Evolutionary conservation across 1,284 basidiomycete genomes (phyloP).

Genomic region (Tylopilus sp.): DNA sequence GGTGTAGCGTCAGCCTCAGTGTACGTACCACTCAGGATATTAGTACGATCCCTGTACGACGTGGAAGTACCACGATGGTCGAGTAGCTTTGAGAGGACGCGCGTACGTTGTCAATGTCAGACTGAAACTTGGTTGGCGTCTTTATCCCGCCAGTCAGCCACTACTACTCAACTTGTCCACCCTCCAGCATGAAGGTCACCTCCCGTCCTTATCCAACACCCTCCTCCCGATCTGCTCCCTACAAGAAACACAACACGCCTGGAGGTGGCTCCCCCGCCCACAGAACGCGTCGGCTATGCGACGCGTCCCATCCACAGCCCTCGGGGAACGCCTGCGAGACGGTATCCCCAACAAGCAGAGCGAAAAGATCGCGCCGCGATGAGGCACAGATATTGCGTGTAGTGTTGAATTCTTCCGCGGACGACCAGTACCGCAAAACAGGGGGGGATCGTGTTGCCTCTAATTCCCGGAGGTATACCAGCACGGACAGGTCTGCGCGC

Average conservation of each 20-base stretch:
- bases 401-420: not conserved
- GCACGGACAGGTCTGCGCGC: constrained; percentile 3
- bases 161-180: constrained; percentile 4
- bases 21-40: no score
- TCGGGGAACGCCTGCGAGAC: not conserved
- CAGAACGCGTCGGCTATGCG: constrained; percentile 11
- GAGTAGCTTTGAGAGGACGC: constrained; percentile 7
- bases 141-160: no score
- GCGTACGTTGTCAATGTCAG: not conserved
- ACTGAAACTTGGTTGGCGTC: constrained; percentile 7
- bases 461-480: constrained; percentile 2
- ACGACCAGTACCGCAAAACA: constrained; percentile 4
- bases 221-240: constrained; percentile 16
- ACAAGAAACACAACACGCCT: constrained; percentile 17
- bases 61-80: constrained; percentile 15
- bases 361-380: constrained; percentile 1
- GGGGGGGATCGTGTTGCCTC: constrained; percentile 7
- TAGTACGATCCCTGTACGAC: no score
- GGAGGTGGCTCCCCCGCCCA: constrained; percentile 7
- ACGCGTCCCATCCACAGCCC: constrained; percentile 9
- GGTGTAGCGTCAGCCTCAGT: no score
- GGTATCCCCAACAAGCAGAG: constrained; percentile 1
- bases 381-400: constrained; percentile 2
- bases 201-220: constrained; percentile 19
- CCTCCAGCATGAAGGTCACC: constrained; percentile 26